These are phyloP conservation scores for Physcia stellaris DNA, from an alignment of 495 filamentous ascomycete genomes.

Conservation along the genomic window DNA sequence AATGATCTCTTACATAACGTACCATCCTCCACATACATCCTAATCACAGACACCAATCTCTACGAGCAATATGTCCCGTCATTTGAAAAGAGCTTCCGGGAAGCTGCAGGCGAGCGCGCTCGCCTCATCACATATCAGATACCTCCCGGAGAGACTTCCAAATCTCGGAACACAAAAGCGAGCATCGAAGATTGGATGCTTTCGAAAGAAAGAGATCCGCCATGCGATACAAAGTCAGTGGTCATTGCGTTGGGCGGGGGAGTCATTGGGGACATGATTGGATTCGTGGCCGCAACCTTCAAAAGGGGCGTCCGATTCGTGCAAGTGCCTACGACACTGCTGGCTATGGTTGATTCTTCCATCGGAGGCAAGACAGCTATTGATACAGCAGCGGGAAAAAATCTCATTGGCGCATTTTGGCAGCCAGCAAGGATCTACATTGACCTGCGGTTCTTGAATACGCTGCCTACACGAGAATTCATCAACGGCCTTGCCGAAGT, in stretches of 20 bases:
- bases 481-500: constrained; percentile 99
- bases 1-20: constrained; percentile 68
- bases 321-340: constrained; percentile 86
- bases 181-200: constrained; percentile 98
- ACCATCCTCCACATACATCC: constrained; percentile 79
- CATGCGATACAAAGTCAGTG: constrained; percentile 86
- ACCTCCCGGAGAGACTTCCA: constrained; percentile 84
- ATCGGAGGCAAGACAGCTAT: constrained; percentile 98
- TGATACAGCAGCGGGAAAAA: constrained; percentile 93
- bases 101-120: constrained; percentile 26
- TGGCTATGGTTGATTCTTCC: constrained; percentile 96
- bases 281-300: constrained; percentile 93
- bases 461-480: constrained; percentile 80
- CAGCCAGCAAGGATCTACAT: constrained; percentile 89
- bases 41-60: constrained; percentile 93
- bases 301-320: constrained; percentile 95
- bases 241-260: constrained; percentile 93
- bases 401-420: constrained; percentile 92
- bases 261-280: constrained; percentile 95
- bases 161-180: constrained; percentile 82
- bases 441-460: constrained; percentile 85
- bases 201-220: constrained; percentile 45
- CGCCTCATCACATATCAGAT: constrained; percentile 78
- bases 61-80: constrained; percentile 60
- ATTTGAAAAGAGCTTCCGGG: constrained; percentile 61